Evolutionary conservation across 257 asterid genomes (phyloP), one percentile per base, ranked within the genome.

Genomic region (Rubia yunnanensis): DNA sequence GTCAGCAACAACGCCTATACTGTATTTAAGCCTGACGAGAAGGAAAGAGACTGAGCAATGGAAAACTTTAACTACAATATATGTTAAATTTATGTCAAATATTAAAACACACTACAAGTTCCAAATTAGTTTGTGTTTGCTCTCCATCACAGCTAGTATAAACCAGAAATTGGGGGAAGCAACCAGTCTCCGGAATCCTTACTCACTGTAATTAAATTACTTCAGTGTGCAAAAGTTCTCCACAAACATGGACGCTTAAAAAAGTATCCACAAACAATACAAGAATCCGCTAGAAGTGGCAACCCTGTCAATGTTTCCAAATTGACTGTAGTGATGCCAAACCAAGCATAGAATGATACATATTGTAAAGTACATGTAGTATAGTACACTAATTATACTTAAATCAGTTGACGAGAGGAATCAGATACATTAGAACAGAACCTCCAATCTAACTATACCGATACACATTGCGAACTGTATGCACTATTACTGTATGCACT

Each of bases 1-100:
- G 82, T 94, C 99, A 35, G 99, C 97, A 77, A 94, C 95, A 65
- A 85, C 95, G 75, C 92, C 90, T 34, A 90, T 82, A 76, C 96
- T 85, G 83, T 94, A 94, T 74, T 94, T 94, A 67, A 88, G 92
- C 99, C 99, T 94, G 67, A 72, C 68, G 70, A 65, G 62, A 65
- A 66, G 70, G 24, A 56, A 66, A 69, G 65, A 64, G 66, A 52
- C 53, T 31, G 31, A n/a, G 52, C 10, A 64, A 28, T 14, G 30
- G 10, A 59, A 52, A 72, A 50, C 34, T 35, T 34, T 10, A 31
- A 7, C 30, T 22, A 52, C 27, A 59, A 1, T 1, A 50, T 18
- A 35, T 10, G 18, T n/a, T 8, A 10, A 11, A 10, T 39, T 10
- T 10, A 39, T 39, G 4, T 48, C 23, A 48, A 48, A 63, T 68